Evolutionary conservation across 1,284 basidiomycete genomes (phyloP), one percentile per base, ranked within the genome.

Genomic region (Malassezia japonica): DNA sequence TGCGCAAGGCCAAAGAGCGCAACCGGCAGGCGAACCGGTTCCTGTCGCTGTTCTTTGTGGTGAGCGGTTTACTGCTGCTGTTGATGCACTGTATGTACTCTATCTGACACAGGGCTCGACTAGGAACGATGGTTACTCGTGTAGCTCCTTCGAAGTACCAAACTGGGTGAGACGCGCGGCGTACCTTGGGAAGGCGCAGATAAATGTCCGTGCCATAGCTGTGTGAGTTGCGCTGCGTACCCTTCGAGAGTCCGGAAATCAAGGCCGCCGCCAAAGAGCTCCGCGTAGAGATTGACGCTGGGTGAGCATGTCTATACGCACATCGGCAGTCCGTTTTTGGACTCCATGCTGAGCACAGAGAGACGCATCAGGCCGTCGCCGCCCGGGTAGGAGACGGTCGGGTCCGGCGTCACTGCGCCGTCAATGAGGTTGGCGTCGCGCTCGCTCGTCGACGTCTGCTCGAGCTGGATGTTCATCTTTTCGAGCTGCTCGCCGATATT

Each of bases 11-110:
- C 25, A 81, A 81, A 65, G 78, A 86, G 70, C 78, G 86, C 46
- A 85, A 83, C 46, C 82, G 85, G 62, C 86, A 89, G 64, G 81
- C 86, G 41, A 78, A 87, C 69, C 78, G 86, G 61, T 89, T 84
- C 75, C 80, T 94, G 50, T 76, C 90, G 29, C 75, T 89, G 37
- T 92, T 94, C 74, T 79, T 94, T 51, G 77, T 92, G 40, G 85
- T 87, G 21, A 86, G 87, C 12, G 87, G 85, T 66, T 74, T 89
- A 51, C 85, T 85, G 35, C 73, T 94, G 57, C 76, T 94, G 36
- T 91, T 92, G 78, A 75, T 92, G 61, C 88, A 92, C 61, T 79
- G 77, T 61, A 60, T 50, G 61, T 54, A 15, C 8, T 27, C 9
- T 18, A 2, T 32, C 39, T 48, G 20, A 53, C 45, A 25, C 45